These are phyloP conservation scores for Isoetes engelmannii DNA, from an alignment of 83 land plant genomes.

Conservation along the genomic window DNA sequence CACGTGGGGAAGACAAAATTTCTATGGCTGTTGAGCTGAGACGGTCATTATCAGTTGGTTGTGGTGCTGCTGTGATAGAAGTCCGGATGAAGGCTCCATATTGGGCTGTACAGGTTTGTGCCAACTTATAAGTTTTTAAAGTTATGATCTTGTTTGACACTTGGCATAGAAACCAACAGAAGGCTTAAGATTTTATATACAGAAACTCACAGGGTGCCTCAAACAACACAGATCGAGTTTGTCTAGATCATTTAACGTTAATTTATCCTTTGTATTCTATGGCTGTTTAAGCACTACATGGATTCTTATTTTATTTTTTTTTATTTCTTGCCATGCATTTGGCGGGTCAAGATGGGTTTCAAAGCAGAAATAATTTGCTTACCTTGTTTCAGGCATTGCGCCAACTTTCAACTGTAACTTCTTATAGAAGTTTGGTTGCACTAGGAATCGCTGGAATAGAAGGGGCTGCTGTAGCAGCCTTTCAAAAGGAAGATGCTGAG, in stretches of 20 bases:
- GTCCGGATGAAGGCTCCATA: constrained; percentile 63
- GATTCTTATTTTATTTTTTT: too few species aligned
- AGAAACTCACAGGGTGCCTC: too few species aligned
- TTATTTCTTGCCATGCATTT: too few species aligned
- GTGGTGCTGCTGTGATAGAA: constrained; percentile 82
- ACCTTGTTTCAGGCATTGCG: constrained; percentile 57
- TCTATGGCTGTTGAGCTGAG: constrained; percentile 45
- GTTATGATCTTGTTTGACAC: too few species aligned
- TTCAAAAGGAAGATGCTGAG: constrained; percentile 73
- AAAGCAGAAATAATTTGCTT: too few species aligned
- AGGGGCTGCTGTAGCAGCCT: constrained; percentile 87
- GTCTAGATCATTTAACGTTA: too few species aligned
- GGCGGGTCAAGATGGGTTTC: neutral
- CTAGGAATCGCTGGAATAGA: constrained; percentile 93
- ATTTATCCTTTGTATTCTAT: too few species aligned
- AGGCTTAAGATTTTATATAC: too few species aligned
- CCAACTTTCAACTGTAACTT: constrained; percentile 79
- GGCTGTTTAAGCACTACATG: too few species aligned
- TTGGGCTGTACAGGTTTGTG: constrained; percentile 91
- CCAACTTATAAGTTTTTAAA: neutral
- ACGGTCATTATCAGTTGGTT: constrained; percentile 69
- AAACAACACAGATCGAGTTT: too few species aligned
- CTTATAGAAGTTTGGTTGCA: constrained; percentile 67
- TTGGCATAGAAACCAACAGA: too few species aligned
- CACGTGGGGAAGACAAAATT: constrained; percentile 22